Evolutionary conservation across 768 basidiomycete genomes (phyloP).

Genomic region (Panellus pusillus): DNA sequence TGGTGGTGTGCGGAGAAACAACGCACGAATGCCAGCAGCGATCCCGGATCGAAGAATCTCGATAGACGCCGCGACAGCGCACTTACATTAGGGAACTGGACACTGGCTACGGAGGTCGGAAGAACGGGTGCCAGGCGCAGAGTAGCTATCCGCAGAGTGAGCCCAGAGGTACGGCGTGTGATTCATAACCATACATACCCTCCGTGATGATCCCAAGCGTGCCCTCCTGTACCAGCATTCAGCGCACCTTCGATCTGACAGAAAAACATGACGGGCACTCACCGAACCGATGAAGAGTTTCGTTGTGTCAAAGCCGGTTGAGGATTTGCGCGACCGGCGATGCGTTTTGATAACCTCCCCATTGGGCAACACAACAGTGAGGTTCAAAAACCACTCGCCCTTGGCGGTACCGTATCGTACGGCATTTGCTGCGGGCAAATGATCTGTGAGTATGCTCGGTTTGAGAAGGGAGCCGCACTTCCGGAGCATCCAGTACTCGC

Average conservation of each 20-base stretch:
- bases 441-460: not conserved
- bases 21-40: constrained; percentile 61
- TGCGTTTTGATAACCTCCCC: constrained; percentile 93
- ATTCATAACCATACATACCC: too few species aligned
- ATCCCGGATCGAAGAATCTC: constrained; percentile 74
- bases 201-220: constrained; percentile 91
- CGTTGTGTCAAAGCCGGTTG: constrained; percentile 83
- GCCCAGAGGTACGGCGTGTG: too few species aligned
- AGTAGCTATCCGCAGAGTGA: constrained; percentile 50
- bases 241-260: not conserved
- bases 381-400: constrained; percentile 87
- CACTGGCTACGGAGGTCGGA: constrained; percentile 81
- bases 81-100: constrained; percentile 75
- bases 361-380: constrained; percentile 88
- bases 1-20: not conserved
- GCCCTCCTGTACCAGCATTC: constrained; percentile 34
- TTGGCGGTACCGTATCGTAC: constrained; percentile 88
- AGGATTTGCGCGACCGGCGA: constrained; percentile 73
- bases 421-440: constrained; percentile 56
- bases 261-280: constrained; percentile 39
- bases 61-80: constrained; percentile 72
- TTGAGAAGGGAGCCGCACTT: constrained; percentile 44
- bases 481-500: constrained; percentile 85
- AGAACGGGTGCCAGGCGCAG: constrained; percentile 78
- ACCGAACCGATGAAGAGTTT: constrained; percentile 75